phyloP scores from a whole-genome alignment of 495 filamentous ascomycete genomes.

The Aeminium ludgeri region DNA sequence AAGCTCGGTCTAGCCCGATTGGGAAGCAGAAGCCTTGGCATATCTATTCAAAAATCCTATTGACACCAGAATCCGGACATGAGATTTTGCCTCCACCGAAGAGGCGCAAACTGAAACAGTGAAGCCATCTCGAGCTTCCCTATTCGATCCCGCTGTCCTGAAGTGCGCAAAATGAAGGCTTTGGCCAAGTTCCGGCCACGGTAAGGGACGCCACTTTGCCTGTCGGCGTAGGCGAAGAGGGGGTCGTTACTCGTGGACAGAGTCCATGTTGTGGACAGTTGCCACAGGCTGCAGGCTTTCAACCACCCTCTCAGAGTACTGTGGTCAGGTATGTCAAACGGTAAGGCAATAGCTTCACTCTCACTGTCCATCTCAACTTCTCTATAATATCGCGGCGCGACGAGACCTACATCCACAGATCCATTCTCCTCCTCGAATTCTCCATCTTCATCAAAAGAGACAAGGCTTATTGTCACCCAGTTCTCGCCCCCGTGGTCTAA shows the following conservation, averaged over 20 bases:
- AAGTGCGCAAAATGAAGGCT: not conserved
- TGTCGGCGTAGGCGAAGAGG: not conserved
- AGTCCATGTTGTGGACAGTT: no score
- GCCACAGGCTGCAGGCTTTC: no score
- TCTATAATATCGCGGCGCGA: not conserved
- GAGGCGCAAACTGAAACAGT: not conserved
- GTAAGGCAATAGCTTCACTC: not conserved
- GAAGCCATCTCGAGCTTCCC: not conserved
- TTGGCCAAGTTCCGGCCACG: not conserved
- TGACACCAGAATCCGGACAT: not conserved
- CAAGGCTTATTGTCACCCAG: not conserved
- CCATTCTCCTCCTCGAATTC: not conserved
- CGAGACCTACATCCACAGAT: not conserved
- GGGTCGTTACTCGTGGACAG: not conserved
- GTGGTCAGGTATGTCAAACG: no score
- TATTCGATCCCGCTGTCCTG: not conserved
- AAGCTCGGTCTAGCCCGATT: not conserved
- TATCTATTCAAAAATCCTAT: not conserved
- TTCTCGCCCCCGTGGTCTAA: not conserved
- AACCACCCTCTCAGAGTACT: no score
- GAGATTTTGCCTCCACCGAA: not conserved
- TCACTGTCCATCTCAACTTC: not conserved
- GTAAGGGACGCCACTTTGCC: not conserved
- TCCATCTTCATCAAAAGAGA: not conserved
- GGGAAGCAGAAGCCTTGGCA: no score